A percentile compares a stretch with the other conserved stretches of the same genome.
Evolutionary conservation across 805 yeast genomes (phyloP).

Genomic region (Cyberlindnera euphorbiiphila): DNA sequence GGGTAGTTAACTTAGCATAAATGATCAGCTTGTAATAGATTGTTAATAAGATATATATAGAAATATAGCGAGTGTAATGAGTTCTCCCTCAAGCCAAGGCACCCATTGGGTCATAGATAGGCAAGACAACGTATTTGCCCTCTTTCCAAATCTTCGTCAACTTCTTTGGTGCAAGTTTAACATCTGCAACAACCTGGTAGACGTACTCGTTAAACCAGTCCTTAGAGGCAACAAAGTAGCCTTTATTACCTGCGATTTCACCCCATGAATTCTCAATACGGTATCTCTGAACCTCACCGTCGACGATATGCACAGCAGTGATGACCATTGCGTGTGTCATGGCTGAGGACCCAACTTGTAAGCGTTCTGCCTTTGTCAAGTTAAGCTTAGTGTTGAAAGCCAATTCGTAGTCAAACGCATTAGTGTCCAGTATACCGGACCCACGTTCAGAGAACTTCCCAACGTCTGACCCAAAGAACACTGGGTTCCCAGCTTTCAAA

Average conservation of each 20-base stretch:
- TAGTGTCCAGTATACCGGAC: constrained; percentile 67
- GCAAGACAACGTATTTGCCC: constrained; percentile 49
- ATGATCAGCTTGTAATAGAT: no score
- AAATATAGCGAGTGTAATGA: no score
- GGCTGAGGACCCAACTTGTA: constrained; percentile 60
- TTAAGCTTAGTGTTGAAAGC: constrained; percentile 50
- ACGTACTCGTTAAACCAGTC: constrained; percentile 69
- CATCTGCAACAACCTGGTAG: constrained; percentile 60
- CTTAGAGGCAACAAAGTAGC: constrained; percentile 65
- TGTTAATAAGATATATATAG: no score
- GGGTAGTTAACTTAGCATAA: no score
- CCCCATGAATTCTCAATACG: constrained; percentile 78
- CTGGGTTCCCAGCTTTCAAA: constrained; percentile 67
- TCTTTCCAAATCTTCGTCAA: constrained; percentile 37
- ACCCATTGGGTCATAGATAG: constrained; percentile 77
- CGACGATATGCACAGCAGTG: constrained; percentile 73
- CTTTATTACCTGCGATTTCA: constrained; percentile 56
- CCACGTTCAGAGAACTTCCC: constrained; percentile 57
- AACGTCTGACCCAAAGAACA: constrained; percentile 85
- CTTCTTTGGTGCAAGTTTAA: constrained; percentile 41
- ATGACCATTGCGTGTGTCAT: constrained; percentile 91
- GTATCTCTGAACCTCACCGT: constrained; percentile 60
- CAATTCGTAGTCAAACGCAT: constrained; percentile 61
- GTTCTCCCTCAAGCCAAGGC: constrained; percentile 37
- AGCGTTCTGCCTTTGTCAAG: constrained; percentile 59